Conservation (phyloP, 108 stramenopile genomes). For the Discostella pseudostelligera region DNA sequence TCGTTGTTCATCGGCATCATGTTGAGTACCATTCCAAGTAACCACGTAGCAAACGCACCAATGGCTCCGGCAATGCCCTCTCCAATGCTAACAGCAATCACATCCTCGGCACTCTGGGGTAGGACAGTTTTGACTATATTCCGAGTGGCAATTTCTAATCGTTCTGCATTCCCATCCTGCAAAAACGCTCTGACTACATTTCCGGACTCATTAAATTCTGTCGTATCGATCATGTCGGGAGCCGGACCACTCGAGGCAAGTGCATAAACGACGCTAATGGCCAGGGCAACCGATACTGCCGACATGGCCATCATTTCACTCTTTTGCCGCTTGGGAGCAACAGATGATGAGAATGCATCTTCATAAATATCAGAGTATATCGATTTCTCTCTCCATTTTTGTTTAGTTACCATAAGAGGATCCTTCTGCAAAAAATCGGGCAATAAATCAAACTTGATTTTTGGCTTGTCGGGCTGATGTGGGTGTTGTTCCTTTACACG, state of each 20-base stretch:
- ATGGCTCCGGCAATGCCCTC: constrained; percentile 72
- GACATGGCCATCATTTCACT: constrained; percentile 57
- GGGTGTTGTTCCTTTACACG: neutral
- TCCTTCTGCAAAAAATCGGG: constrained; percentile 47
- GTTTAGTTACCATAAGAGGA: constrained; percentile 21
- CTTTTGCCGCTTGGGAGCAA: neutral
- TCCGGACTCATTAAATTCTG: constrained; percentile 19
- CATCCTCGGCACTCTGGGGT: constrained; percentile 64
- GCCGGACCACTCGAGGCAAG: constrained; percentile 38
- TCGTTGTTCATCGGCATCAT: constrained; percentile 13
- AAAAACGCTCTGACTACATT: constrained; percentile 15
- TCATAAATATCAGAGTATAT: neutral
- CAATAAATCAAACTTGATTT: constrained; percentile 10
- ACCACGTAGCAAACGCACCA: constrained; percentile 47
- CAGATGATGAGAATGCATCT: constrained; percentile 3
- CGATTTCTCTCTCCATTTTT: constrained; percentile 16
- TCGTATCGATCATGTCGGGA: constrained; percentile 20
- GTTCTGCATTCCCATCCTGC: constrained; percentile 19
- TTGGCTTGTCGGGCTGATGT: neutral
- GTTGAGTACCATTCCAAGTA: constrained; percentile 31
- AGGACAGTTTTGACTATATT: constrained; percentile 57
- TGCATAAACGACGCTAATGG: constrained; percentile 43
- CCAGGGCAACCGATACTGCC: constrained; percentile 30
- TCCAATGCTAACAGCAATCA: constrained; percentile 67
- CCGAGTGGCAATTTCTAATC: constrained; percentile 32